Base-by-base conservation (phyloP, 345 rosid species). In the Clarkia xantiana region DNA sequence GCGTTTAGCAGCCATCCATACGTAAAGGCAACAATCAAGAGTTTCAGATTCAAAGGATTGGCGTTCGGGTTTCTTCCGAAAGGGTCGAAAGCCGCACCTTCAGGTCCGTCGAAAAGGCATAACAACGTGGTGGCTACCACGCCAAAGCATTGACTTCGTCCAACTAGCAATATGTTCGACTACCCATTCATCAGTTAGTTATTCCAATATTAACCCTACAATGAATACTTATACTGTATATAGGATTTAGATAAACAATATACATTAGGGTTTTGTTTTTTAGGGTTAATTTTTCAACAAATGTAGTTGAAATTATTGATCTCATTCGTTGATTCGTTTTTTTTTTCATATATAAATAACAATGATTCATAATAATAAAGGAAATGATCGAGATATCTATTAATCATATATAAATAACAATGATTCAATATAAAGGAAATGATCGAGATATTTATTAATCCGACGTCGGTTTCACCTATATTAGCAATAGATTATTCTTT, bases 21-120 rank as follows among this genome's bases (percentile, higher is more conserved):
- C 1, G 39, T 20, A 12, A 17, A 7, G 39, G 9, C 18, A 0
- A 34, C 52, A 16, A 19, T 13, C 49, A 59, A 50, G 14, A 40
- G 52, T 36, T 59, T 59, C 36, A 41, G 14, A 25, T 52, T 34
- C 43, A 20, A 15, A 1, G 56, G 45, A 22, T 8, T 19, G 6
- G 13, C 44, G 6, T 51, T 18, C 23, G 55, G 25, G 49, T 59
- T 40, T 45, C 44, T 52, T 2, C 57, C 63, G 11, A 52, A 45
- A 11, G 52, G 52, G 18, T 38, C 63, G 15, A 12, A 3, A 11
- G 57, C 52, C 3, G 45, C 62, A 0, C 63, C 63, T 16, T 45
- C 57, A 7, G 57, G 42, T 1, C 57, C 63, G 0, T 52, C 57
- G 4, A 19, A 2, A 0, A 40, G 63, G 16, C 6, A 1, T 38